phyloP scores from a whole-genome alignment of 139 green algal genomes.

The Edaphochlamys debaryana region DNA sequence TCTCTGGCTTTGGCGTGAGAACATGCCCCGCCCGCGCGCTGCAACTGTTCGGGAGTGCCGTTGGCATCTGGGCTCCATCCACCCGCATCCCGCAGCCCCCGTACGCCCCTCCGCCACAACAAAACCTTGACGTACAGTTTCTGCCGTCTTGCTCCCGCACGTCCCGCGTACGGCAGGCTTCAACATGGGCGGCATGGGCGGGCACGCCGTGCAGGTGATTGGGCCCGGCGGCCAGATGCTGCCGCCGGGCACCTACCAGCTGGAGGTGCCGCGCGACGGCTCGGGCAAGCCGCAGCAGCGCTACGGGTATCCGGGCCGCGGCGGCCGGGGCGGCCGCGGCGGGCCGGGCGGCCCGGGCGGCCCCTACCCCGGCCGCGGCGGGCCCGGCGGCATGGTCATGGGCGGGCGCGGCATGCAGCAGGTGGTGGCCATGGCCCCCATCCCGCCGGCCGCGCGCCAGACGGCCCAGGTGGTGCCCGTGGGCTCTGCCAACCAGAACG shows the following conservation, averaged over 20 bases:
- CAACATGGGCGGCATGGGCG: conserved; percentile 34
- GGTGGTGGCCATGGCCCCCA: conserved; percentile 18
- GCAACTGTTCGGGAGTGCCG: no score
- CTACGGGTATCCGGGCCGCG: conserved; percentile 4
- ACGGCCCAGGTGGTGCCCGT: conserved; percentile 40
- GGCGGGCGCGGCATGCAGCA: conserved; percentile 36
- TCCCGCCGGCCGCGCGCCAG: conserved; percentile 25
- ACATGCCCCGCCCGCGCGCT: no score
- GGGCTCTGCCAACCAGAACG: neutral
- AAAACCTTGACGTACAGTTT: no score
- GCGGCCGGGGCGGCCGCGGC: conserved; percentile 2
- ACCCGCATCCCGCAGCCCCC: no score
- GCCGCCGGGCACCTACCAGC: conserved; percentile 37
- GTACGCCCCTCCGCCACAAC: no score
- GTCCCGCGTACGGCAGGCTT: no score
- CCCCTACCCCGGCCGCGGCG: neutral
- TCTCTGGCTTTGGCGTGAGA: no score
- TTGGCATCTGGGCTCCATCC: no score
- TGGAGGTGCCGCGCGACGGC: conserved; percentile 29
- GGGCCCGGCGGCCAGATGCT: conserved; percentile 30
- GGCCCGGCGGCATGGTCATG: conserved; percentile 7
- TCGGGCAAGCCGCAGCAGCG: conserved; percentile 3
- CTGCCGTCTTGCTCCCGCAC: no score
- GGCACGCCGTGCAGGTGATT: conserved; percentile 32
- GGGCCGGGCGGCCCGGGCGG: neutral